A percentile compares a stretch with the other conserved stretches of the same genome.
Evolutionary conservation across 495 filamentous ascomycete species (phyloP).

Genomic region (Terfezia claveryi): DNA sequence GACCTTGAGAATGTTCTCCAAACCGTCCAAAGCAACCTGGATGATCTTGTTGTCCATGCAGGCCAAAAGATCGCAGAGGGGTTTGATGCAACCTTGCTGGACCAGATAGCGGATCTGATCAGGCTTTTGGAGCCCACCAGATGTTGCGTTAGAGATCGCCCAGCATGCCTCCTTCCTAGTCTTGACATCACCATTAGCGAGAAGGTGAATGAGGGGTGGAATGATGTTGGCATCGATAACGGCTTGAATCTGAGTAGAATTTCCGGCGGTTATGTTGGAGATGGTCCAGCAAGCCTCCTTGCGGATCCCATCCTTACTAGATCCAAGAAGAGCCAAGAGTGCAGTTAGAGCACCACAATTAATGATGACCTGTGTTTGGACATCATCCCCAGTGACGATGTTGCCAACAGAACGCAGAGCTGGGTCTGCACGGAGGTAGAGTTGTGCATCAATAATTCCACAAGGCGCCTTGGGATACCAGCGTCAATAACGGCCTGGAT

Average conservation of each 20-base stretch:
- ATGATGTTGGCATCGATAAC: constrained; percentile 96
- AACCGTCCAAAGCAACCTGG: constrained; percentile 89
- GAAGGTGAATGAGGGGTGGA: constrained; percentile 80
- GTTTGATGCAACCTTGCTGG: constrained; percentile 82
- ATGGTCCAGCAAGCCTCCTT: constrained; percentile 99
- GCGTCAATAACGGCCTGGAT: constrained; percentile 99
- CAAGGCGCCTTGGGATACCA: constrained; percentile 86
- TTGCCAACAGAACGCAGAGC: constrained; percentile 95
- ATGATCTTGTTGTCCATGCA: constrained; percentile 99
- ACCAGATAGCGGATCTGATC: constrained; percentile 96
- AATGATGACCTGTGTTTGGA: constrained; percentile 98
- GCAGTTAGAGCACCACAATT: constrained; percentile 90
- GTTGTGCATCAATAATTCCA: constrained; percentile 96
- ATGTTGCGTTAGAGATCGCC: constrained; percentile 98
- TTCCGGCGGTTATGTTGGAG: constrained; percentile 94
- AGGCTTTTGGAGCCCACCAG: constrained; percentile 91
- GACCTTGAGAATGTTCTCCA: constrained; percentile 99
- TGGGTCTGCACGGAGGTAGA: constrained; percentile 95
- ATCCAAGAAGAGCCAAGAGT: constrained; percentile 76
- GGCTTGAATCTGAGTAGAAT: constrained; percentile 90
- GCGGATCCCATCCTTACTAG: constrained; percentile 93
- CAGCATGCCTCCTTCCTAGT: constrained; percentile 99
- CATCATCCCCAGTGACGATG: constrained; percentile 96
- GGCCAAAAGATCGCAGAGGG: constrained; percentile 81
- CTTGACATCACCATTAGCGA: constrained; percentile 96